Base-by-base conservation (phyloP, 768 basidiomycete species). In the Agrocybe chaxingu region DNA sequence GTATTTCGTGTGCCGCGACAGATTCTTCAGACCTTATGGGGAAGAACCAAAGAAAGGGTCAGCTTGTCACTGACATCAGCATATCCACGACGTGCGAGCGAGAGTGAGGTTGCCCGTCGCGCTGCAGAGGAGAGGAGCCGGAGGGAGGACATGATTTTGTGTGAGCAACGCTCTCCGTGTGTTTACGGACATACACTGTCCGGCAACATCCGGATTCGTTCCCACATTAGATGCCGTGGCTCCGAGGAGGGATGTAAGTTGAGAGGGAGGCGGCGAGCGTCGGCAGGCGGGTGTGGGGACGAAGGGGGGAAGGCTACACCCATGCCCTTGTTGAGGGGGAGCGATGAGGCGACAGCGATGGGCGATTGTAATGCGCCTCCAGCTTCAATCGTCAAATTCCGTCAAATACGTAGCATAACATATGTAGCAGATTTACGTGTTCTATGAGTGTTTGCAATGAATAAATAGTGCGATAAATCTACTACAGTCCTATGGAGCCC, bases 61-160 rank as follows among this genome's bases (percentile, higher is more conserved):
- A 99, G 85, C 74, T 92, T 95, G 71, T 92, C 91, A 41, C 80
- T 79, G 44, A 79, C 89, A 67, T 96, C 96, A 45, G 96, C 96
- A 69, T 98, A 98, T 37, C 92, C 90, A 66, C 96, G 84, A 57
- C 83, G 76, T 53, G 79, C 80, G 32, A 81, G 58, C 39, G 74
- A 63, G 51, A 84, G 67, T 10, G 72, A 63, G 32, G 83, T 78
- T 57, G 71, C 78, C 53, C 80, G 82, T 65, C 84, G 80, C 59
- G 80, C 76, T 60, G 76, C 79, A 66, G 82, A 74, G 57, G 83
- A 74, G 55, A 86, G 69, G 56, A 90, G 76, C 68, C 88, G 85
- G 60, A 91, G 75, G 47, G 84, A 80, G 72, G 87, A 83, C 89
- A 91, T 91, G 24, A 24, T 24, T 64, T 72, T 70, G 64, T 58